phyloP scores from a whole-genome alignment of 805 yeast genomes.

The Candida bentonensis region DNA sequence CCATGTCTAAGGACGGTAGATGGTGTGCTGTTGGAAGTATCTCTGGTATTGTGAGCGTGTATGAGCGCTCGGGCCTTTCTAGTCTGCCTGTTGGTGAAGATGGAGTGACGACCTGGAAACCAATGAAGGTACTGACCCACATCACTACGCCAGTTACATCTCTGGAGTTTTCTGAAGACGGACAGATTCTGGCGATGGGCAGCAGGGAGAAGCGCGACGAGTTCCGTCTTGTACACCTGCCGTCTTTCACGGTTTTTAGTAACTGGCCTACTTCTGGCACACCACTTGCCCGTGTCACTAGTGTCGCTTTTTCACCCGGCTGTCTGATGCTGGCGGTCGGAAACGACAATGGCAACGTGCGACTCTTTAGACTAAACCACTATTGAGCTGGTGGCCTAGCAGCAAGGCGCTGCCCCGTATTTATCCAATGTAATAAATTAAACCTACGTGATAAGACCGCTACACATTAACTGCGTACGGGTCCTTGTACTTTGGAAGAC shows the following conservation, averaged over 20 bases:
- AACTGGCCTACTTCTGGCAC: constrained; percentile 98
- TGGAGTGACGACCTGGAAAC: constrained; percentile 27
- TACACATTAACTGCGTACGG: background rate
- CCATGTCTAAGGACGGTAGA: constrained; percentile 50
- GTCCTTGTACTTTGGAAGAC: background rate
- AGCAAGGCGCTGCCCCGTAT: background rate
- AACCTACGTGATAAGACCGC: background rate
- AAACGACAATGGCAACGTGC: constrained; percentile 78
- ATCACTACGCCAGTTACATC: constrained; percentile 69
- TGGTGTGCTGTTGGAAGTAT: constrained; percentile 84
- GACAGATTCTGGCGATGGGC: constrained; percentile 76
- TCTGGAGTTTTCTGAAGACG: constrained; percentile 67
- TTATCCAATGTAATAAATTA: background rate
- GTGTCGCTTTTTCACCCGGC: constrained; percentile 63
- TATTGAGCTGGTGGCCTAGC: constrained; percentile 23
- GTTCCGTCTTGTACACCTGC: constrained; percentile 71
- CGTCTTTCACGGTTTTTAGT: constrained; percentile 69
- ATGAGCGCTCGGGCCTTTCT: constrained; percentile 32
- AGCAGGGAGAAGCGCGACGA: constrained; percentile 80
- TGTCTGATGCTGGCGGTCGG: constrained; percentile 80
- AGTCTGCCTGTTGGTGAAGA: constrained; percentile 16
- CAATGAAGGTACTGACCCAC: constrained; percentile 58
- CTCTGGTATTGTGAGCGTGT: constrained; percentile 80
- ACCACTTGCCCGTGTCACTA: constrained; percentile 87
- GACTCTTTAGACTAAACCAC: constrained; percentile 81